A percentile compares a stretch with the other conserved stretches of the same genome.
Conservation (phyloP, 148 eudicot species). For the Vaccinium myrtillus region DNA sequence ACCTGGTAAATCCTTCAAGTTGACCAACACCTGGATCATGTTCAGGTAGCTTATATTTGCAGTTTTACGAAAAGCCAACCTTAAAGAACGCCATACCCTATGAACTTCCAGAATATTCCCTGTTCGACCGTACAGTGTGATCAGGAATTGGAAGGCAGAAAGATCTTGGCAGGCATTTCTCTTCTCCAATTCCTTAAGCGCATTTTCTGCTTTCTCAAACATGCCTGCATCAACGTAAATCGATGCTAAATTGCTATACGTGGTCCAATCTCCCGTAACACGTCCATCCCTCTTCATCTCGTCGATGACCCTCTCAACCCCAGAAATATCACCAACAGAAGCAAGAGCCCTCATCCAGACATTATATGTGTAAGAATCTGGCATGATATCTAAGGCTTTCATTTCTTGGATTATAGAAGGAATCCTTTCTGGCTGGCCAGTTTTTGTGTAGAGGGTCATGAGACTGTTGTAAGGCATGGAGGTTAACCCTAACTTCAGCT, state of each 20-base stretch:
- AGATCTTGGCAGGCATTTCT: constrained; percentile 47
- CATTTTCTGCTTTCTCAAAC: constrained; percentile 69
- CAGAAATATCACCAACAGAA: constrained; percentile 62
- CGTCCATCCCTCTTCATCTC: constrained; percentile 94
- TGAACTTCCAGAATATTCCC: constrained; percentile 78
- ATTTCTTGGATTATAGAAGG: constrained; percentile 80
- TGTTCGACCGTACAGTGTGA: constrained; percentile 74
- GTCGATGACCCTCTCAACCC: constrained; percentile 83
- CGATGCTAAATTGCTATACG: constrained; percentile 91
- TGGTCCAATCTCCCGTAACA: constrained; percentile 83
- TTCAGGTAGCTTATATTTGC: constrained; percentile 74
- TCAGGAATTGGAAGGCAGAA: constrained; percentile 69
- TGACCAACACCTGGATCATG: constrained; percentile 81
- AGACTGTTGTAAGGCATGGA: constrained; percentile 90
- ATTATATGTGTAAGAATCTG: constrained; percentile 73
- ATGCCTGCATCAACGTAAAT: constrained; percentile 70
- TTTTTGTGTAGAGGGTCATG: constrained; percentile 75
- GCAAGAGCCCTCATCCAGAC: constrained; percentile 95
- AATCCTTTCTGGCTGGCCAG: constrained; percentile 60
- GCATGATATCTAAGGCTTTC: constrained; percentile 74
- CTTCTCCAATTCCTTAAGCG: constrained; percentile 88
- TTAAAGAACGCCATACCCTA: constrained; percentile 88
- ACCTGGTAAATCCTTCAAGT: constrained; percentile 83
- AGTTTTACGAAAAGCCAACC: constrained; percentile 74
- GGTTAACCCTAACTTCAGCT: constrained; percentile 63